Evolutionary conservation across 257 asterid species (phyloP).

Genomic region (Verbascum thapsus): DNA sequence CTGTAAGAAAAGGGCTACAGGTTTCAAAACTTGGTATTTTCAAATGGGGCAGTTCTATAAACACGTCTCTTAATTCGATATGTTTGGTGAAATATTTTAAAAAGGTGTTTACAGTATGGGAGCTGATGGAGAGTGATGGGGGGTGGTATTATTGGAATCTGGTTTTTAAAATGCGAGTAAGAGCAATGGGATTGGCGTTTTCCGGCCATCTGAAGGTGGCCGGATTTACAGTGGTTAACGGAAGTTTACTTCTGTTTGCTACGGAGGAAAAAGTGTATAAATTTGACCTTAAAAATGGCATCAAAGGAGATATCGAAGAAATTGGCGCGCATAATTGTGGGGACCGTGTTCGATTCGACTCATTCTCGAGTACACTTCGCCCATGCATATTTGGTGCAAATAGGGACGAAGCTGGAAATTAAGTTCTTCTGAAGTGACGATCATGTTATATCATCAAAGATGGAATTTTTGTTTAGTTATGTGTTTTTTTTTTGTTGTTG

Average conservation of each 20-base stretch:
- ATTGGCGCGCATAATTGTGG: not conserved
- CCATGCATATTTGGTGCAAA: not conserved
- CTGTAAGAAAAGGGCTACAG: not conserved
- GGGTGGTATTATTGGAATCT: not conserved
- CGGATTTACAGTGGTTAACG: not conserved
- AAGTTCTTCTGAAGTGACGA: no score
- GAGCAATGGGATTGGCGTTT: not conserved
- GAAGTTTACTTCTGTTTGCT: not conserved
- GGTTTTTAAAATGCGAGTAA: not conserved
- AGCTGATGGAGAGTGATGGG: not conserved
- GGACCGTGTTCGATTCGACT: not conserved
- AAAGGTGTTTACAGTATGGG: conserved; percentile 13
- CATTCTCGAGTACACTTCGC: conserved; percentile 7
- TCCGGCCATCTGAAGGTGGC: not conserved
- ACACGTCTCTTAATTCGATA: not conserved
- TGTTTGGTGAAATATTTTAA: conserved; percentile 6
- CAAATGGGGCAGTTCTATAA: not conserved
- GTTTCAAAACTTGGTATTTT: not conserved
- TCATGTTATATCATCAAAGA: no score
- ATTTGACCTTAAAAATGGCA: not conserved
- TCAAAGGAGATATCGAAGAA: not conserved
- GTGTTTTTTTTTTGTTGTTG: no score
- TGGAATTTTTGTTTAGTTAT: no score
- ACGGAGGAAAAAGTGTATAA: not conserved
- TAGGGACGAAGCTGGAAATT: no score